Base-by-base conservation (phyloP, 2,329 filamentous ascomycete species). In the Fusarium acutatum region DNA sequence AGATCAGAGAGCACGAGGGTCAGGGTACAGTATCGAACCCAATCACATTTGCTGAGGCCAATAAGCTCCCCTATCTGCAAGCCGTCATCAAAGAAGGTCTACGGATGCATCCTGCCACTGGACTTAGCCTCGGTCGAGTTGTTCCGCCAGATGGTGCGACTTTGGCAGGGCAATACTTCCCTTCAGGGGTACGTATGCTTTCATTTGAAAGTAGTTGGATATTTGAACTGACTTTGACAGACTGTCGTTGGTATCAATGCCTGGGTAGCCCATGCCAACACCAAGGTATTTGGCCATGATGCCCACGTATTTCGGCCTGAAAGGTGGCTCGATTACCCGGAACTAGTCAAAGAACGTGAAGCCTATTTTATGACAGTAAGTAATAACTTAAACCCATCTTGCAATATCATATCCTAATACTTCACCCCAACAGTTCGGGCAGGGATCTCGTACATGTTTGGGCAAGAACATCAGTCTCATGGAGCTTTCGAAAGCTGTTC, bases 331-430 rank as follows among this genome's bases (percentile, higher is more conserved):
- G 52, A 56, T 3, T 32, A 43, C 6, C 26, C 52, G 5, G 52
- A 56, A 2, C 34, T 43, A 4, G 52, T 56, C 6, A 56, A 24
- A 15, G 52, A 43, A 11, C 37, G 52, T 0, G 52, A 56, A 18
- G 6, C 37, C 0, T 56, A 56, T 5, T 56, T 43, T 1, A 43
- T 56, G 35, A 41, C 52, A 6, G 52, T 30, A 5, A 28, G 34
- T 53, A 5, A 10, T 15, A 37, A 1, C 0, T 20, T 3, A 6
- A 22, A 3, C 1, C 10, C 6, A 20, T 4, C 17, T 17, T 1
- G 4, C 11, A 11, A 2, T 7, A 5, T 3, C 6, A 3, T 22
- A 15, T 3, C 7, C 18, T 52, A 37, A 53, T 2, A 5, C 13
- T 17, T 11, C 3, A 10, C 24, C n/a, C 9, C 7, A 22, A n/a